Percentiles rank a stretch among this genome's conserved stretches.
These are phyloP conservation scores for Opeltia flavorubescens DNA, from an alignment of 495 filamentous ascomycete species.

Conservation along the genomic window DNA sequence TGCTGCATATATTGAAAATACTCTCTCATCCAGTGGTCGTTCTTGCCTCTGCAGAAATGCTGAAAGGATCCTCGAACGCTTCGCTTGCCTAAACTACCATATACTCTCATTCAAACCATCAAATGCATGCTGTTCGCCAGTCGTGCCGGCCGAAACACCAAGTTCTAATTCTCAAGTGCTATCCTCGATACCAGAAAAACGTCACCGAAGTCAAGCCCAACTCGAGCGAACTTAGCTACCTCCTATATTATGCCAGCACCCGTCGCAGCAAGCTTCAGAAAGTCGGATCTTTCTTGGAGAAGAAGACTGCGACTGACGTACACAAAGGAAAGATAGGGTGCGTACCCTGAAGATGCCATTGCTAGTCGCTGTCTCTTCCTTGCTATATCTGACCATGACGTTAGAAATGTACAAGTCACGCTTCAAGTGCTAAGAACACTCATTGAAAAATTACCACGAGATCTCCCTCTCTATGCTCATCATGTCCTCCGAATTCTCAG, in stretches of 20 bases:
- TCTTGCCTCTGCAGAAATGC: too few species aligned
- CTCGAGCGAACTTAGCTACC: constrained; percentile 83
- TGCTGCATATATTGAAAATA: too few species aligned
- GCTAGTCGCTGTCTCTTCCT: background rate
- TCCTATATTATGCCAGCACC: constrained; percentile 89
- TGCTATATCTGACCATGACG: background rate
- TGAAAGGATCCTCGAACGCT: too few species aligned
- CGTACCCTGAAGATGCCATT: constrained; percentile 17
- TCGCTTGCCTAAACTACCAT: too few species aligned
- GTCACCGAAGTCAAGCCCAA: constrained; percentile 85
- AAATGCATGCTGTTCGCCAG: constrained; percentile 49
- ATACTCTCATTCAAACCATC: too few species aligned
- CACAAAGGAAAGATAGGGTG: constrained; percentile 69
- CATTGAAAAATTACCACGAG: constrained; percentile 81
- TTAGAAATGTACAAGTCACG: constrained; percentile 86
- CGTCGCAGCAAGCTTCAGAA: constrained; percentile 88
- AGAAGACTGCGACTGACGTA: constrained; percentile 77
- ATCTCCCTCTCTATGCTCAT: constrained; percentile 72
- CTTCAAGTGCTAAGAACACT: constrained; percentile 76
- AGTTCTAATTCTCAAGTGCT: constrained; percentile 84
- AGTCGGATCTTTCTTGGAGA: constrained; percentile 80
- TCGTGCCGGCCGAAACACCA: constrained; percentile 78
- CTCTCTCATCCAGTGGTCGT: too few species aligned
- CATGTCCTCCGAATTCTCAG: constrained; percentile 68
- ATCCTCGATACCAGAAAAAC: constrained; percentile 76